Evolutionary conservation across 441 rosid genomes (phyloP).

Genomic region (Hura crepitans): DNA sequence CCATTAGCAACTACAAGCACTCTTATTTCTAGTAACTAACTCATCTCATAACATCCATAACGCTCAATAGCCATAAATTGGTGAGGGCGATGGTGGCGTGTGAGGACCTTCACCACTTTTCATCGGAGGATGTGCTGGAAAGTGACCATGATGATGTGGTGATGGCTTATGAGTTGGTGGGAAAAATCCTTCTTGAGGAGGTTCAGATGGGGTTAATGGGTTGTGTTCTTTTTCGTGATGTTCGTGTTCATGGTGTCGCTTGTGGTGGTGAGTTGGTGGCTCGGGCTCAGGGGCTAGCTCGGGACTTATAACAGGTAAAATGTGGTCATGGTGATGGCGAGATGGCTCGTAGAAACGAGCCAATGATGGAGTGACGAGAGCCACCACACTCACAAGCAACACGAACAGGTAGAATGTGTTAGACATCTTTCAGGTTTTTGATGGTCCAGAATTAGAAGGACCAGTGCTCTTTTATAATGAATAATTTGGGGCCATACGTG

Average conservation of each 20-base stretch:
- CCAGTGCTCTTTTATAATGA: not conserved
- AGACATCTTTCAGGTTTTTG: conserved; percentile 3
- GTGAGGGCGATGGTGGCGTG: conserved; percentile 10
- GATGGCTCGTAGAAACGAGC: not conserved
- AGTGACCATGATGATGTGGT: conserved; percentile 6
- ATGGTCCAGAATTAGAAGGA: not conserved
- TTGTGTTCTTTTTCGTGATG: not conserved
- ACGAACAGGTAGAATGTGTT: conserved; percentile 3
- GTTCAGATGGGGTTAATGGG: conserved; percentile 5
- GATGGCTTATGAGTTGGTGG: conserved; percentile 15
- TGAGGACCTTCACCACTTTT: conserved; percentile 7
- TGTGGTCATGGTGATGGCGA: not conserved
- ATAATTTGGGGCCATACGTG: not conserved
- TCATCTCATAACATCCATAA: not conserved
- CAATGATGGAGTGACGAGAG: conserved; percentile 8
- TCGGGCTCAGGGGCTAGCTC: conserved; percentile 15
- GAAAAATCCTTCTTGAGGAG: conserved; percentile 10
- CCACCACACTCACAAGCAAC: not conserved
- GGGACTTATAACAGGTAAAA: not conserved
- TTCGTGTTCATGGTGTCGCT: not conserved
- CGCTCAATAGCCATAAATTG: not conserved
- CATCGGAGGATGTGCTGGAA: conserved; percentile 20
- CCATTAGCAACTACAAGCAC: not conserved
- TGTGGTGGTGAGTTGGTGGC: conserved; percentile 9
- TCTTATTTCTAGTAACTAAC: conserved; percentile 9